Evolutionary conservation across 2,329 filamentous ascomycete genomes (phyloP).

Genomic region (Clarireedia hainanense): DNA sequence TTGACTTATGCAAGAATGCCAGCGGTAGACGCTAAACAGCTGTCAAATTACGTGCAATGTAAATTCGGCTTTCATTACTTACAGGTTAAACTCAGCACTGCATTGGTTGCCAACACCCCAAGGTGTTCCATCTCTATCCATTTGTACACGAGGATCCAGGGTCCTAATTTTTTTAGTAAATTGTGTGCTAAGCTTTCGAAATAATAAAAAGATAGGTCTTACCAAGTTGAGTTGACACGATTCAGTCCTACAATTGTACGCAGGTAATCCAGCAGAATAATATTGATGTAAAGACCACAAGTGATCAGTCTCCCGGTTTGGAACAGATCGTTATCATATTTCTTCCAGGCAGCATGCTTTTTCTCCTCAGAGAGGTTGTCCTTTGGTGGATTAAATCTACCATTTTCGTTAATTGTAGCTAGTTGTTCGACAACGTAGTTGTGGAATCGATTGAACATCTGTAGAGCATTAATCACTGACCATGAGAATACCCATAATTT

Average conservation of each 20-base stretch:
- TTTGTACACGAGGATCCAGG: constrained; percentile 66
- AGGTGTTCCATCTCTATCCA: constrained; percentile 49
- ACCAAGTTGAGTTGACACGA: constrained; percentile 46
- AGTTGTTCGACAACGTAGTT: constrained; percentile 76
- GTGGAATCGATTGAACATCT: constrained; percentile 72
- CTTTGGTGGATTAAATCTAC: constrained; percentile 61
- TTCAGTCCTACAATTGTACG: constrained; percentile 46
- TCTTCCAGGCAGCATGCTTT: constrained; percentile 47
- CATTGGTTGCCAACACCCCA: constrained; percentile 75
- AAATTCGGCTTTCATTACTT: neutral
- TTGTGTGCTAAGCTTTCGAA: too few relatives aligned
- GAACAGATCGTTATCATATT: constrained; percentile 69
- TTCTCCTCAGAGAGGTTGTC: constrained; percentile 42
- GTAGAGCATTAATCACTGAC: constrained; percentile 28
- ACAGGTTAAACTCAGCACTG: constrained; percentile 76
- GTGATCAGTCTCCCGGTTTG: constrained; percentile 69
- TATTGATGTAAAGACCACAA: constrained; percentile 68
- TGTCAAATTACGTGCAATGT: neutral
- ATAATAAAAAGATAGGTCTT: neutral
- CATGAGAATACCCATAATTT: neutral
- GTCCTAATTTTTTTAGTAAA: constrained; percentile 32
- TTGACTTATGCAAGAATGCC: constrained; percentile 69
- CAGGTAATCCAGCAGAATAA: constrained; percentile 69
- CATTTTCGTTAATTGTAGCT: constrained; percentile 72
- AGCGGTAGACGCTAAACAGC: constrained; percentile 55